A percentile compares a stretch with the other conserved stretches of the same genome.
These are phyloP conservation scores for Eucalyptus paniculata DNA, from an alignment of 345 rosid genomes.

Conservation along the genomic window DNA sequence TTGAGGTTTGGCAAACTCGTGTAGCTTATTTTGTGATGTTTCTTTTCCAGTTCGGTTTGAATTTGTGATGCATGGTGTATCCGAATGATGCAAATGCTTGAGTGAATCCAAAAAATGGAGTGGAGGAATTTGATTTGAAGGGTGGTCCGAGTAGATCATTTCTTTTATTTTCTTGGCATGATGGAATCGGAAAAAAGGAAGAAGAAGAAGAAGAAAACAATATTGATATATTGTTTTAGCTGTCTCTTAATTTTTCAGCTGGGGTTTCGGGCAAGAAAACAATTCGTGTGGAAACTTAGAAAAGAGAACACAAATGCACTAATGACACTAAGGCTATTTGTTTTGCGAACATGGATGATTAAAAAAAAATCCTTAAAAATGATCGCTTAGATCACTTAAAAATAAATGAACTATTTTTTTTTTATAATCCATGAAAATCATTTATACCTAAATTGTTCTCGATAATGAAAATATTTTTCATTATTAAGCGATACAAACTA, in stretches of 20 bases:
- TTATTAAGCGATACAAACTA: too few relatives aligned
- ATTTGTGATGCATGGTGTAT: not conserved
- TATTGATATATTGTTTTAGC: not conserved
- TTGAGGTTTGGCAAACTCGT: not conserved
- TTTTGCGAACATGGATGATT: too few relatives aligned
- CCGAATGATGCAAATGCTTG: not conserved
- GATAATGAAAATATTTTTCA: not conserved
- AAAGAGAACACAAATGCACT: not conserved
- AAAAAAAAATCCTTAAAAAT: too few relatives aligned
- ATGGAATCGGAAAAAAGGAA: not conserved
- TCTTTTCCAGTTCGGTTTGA: not conserved
- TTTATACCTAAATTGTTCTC: too few relatives aligned
- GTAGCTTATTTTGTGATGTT: not conserved
- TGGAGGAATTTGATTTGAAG: not conserved
- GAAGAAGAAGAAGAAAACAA: not conserved
- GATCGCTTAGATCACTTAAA: too few relatives aligned
- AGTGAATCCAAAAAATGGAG: not conserved
- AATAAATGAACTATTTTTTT: too few relatives aligned
- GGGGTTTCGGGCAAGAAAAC: not conserved
- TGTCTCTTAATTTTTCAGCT: not conserved
- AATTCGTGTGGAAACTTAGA: not conserved
- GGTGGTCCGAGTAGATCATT: not conserved
- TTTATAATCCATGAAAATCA: fast-evolving
- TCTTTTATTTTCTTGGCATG: not conserved
- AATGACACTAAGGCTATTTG: not conserved